Evolutionary conservation across 257 asterid species (phyloP).

Genomic region (Solanum piurae): DNA sequence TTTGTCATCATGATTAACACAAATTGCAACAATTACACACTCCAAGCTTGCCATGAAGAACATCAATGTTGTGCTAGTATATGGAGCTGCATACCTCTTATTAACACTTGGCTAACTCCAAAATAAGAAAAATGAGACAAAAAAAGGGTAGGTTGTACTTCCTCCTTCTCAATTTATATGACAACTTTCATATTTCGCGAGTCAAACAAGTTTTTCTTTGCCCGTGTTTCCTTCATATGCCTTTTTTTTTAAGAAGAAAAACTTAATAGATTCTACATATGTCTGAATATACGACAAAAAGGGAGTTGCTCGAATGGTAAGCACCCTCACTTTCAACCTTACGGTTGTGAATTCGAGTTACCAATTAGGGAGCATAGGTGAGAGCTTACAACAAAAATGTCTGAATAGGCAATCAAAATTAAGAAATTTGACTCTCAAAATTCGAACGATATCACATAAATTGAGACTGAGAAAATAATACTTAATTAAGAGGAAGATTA

Average conservation of each 20-base stretch:
- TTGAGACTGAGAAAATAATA: not conserved
- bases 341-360: too few species aligned
- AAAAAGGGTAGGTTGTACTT: not conserved
- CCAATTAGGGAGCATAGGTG: too few species aligned
- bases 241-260: too few species aligned
- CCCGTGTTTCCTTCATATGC: not conserved
- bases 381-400: too few species aligned
- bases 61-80: constrained; percentile 65
- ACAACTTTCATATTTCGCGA: not conserved
- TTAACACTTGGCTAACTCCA: constrained; percentile 41
- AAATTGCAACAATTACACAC: constrained; percentile 42
- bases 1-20: constrained; percentile 29
- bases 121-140: not conserved
- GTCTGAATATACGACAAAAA: not conserved
- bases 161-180: not conserved
- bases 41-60: constrained; percentile 65
- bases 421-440: not conserved
- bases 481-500: not conserved
- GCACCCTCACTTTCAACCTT: too few species aligned
- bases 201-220: not conserved
- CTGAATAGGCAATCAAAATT: not conserved
- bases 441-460: not conserved
- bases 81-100: constrained; percentile 50
- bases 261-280: not conserved
- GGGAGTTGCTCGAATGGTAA: too few species aligned